Conservation (phyloP, 345 rosid species). For the Abelmoschus esculentus region DNA sequence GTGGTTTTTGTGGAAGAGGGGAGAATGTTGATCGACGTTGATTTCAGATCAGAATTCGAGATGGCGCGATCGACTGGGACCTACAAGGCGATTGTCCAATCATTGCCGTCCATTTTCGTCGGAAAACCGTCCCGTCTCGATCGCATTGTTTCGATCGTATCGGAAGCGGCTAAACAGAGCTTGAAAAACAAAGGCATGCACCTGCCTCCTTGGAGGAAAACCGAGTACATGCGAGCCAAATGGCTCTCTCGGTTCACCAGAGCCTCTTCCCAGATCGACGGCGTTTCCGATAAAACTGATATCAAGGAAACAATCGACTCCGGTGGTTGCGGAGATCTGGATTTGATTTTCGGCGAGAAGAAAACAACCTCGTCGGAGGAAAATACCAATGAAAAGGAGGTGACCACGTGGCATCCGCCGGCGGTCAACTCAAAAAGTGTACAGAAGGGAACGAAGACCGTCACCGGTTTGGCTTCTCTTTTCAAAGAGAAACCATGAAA, state of each 20-base stretch:
- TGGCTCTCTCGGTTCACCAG: conserved; percentile 68
- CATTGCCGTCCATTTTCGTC: conserved; percentile 72
- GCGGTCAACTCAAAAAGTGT: conserved; percentile 45
- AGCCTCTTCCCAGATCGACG: conserved; percentile 18
- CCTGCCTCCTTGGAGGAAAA: conserved; percentile 89
- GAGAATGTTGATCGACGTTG: conserved; percentile 67
- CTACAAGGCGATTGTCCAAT: conserved; percentile 66
- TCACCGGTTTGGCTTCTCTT: conserved; percentile 89
- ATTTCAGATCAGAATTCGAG: conserved; percentile 94
- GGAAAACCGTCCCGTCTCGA: conserved; percentile 76
- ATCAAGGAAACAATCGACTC: conserved; percentile 7
- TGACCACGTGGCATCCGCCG: conserved; percentile 47
- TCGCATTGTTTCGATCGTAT: conserved; percentile 63
- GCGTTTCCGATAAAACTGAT: not conserved
- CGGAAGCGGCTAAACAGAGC: conserved; percentile 86
- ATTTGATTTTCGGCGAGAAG: conserved; percentile 53
- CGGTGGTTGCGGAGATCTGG: conserved; percentile 42
- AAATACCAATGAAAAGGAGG: conserved; percentile 2
- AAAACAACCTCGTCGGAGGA: conserved; percentile 12
- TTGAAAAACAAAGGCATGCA: conserved; percentile 92
- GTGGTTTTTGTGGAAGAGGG: conserved; percentile 57
- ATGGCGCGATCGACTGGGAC: conserved; percentile 72
- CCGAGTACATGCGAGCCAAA: conserved; percentile 79
- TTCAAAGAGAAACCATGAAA: conserved; percentile 58
- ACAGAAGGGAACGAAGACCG: conserved; percentile 56